These are phyloP conservation scores for Boletus coccyginus DNA, from an alignment of 768 basidiomycete genomes.

Conservation along the genomic window DNA sequence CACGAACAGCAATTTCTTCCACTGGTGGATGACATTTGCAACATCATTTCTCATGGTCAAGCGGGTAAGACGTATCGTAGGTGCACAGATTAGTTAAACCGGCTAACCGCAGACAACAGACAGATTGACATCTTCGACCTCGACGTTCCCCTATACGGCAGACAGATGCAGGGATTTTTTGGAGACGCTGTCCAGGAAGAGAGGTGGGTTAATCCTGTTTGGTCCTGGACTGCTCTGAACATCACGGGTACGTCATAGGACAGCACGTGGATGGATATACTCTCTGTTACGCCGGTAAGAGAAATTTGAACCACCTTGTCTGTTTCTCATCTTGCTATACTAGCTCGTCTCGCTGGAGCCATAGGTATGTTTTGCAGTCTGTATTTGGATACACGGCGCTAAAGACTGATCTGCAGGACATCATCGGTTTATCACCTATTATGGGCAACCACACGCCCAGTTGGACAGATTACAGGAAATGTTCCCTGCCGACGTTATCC, in stretches of 20 bases:
- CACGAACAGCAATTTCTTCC: constrained; percentile 31
- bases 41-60: constrained; percentile 53
- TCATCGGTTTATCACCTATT: constrained; percentile 52
- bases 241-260: constrained; percentile 19
- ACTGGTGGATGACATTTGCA: constrained; percentile 47
- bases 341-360: constrained; percentile 49
- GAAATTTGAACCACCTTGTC: neutral
- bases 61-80: constrained; percentile 39
- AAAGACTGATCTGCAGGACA: constrained; percentile 33
- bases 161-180: constrained; percentile 48
- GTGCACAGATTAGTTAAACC: neutral
- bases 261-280: constrained; percentile 42
- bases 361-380: constrained; percentile 37
- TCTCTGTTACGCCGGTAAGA: constrained; percentile 42
- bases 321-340: constrained; percentile 1
- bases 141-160: constrained; percentile 57
- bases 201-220: constrained; percentile 34
- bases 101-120: constrained; percentile 34
- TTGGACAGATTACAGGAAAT: constrained; percentile 53
- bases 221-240: neutral
- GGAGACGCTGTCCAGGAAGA: constrained; percentile 43
- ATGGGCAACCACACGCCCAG: constrained; percentile 54
- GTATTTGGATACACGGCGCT: neutral
- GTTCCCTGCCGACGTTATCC: constrained; percentile 33
- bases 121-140: constrained; percentile 56